Percentiles rank a stretch among this genome's conserved stretches.
phyloP scores from a whole-genome alignment of 306 rosid species.

The Begonia masoniana region DNA sequence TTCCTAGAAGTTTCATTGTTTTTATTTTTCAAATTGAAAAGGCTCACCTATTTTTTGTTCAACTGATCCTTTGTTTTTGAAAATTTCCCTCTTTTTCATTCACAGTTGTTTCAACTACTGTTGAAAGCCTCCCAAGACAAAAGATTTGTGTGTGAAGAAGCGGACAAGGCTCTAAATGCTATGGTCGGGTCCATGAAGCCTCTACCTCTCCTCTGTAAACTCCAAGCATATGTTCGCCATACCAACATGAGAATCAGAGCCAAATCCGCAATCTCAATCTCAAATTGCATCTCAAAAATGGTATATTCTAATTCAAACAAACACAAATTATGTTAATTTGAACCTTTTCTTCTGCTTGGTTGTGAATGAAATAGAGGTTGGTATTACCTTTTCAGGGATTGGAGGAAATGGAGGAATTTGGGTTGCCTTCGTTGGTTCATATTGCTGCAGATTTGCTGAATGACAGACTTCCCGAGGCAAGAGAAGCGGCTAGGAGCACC shows the following conservation, averaged over 20 bases:
- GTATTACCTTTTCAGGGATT: conserved; percentile 30
- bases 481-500: conserved; percentile 77
- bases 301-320: conserved; percentile 14
- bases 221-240: conserved; percentile 44
- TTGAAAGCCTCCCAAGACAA: conserved; percentile 89
- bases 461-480: conserved; percentile 88
- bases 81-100: neutral
- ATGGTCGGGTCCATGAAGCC: conserved; percentile 62
- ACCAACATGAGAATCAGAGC: conserved; percentile 69
- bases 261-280: conserved; percentile 56
- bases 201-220: conserved; percentile 55
- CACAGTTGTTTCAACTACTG: conserved; percentile 63
- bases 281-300: conserved; percentile 75
- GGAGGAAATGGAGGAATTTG: conserved; percentile 62
- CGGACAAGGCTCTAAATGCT: conserved; percentile 49
- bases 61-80: too few relatives aligned
- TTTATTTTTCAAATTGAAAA: too few relatives aligned
- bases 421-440: conserved; percentile 44
- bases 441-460: conserved; percentile 63
- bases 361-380: neutral
- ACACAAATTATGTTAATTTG: too few relatives aligned
- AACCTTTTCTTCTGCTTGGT: too few relatives aligned
- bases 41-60: too few relatives aligned
- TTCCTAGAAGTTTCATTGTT: too few relatives aligned
- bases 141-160: conserved; percentile 88